A percentile compares a stretch with the other conserved stretches of the same genome.
These are phyloP conservation scores for Zygoascus meyerae DNA, from an alignment of 1,139 yeast species.

Conservation along the genomic window DNA sequence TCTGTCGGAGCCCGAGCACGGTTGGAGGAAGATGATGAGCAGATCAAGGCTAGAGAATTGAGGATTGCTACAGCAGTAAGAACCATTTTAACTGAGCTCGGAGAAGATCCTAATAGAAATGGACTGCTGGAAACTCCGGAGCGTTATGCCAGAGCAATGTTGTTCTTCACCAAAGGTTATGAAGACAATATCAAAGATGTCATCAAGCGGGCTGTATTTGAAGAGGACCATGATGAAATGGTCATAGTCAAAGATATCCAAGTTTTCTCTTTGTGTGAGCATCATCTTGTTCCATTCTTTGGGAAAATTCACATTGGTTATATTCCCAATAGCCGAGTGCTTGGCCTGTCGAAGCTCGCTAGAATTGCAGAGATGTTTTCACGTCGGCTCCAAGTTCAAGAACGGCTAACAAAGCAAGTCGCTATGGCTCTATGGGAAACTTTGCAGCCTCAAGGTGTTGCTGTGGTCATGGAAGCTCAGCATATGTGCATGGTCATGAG, in stretches of 20 bases:
- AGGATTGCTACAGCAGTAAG: slow-evolving; percentile 83
- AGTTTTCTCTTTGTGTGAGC: slow-evolving; percentile 89
- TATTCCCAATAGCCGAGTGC: slow-evolving; percentile 90
- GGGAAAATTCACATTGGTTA: slow-evolving; percentile 97
- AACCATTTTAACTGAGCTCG: slow-evolving; percentile 75
- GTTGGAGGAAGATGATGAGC: slow-evolving; percentile 59
- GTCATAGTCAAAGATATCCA: slow-evolving; percentile 95
- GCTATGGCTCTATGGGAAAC: slow-evolving; percentile 94
- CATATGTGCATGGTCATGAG: slow-evolving; percentile 99
- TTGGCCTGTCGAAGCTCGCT: slow-evolving; percentile 90
- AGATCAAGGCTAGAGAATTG: slow-evolving; percentile 53
- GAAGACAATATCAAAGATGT: slow-evolving; percentile 80
- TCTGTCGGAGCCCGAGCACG: slow-evolving; percentile 78
- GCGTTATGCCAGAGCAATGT: slow-evolving; percentile 93
- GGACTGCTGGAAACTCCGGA: slow-evolving; percentile 94
- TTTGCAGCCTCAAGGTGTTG: slow-evolving; percentile 91
- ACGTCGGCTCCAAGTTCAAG: slow-evolving; percentile 93
- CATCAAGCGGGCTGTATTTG: slow-evolving; percentile 90
- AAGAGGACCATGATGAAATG: slow-evolving; percentile 98
- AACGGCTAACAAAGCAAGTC: slow-evolving; percentile 90
- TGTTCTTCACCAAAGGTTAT: slow-evolving; percentile 91
- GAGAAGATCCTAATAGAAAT: slow-evolving; percentile 85
- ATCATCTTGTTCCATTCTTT: slow-evolving; percentile 92
- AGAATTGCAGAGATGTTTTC: slow-evolving; percentile 96
- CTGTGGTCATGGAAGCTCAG: slow-evolving; percentile 94